phyloP scores from a whole-genome alignment of 2,329 filamentous ascomycete genomes.

The Dothideomycetidae sp. region DNA sequence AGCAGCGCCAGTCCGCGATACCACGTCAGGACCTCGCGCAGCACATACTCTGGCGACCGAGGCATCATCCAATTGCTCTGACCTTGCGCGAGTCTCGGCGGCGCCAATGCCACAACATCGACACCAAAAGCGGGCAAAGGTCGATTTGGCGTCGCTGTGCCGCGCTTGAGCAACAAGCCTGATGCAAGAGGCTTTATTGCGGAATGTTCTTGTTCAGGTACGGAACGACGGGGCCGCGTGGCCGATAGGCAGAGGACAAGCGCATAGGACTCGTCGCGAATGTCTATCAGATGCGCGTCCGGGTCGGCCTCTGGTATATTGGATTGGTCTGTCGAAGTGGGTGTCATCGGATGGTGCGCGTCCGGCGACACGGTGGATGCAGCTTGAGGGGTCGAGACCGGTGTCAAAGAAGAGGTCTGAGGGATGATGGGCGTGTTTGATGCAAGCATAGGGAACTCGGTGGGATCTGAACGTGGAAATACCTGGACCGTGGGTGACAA shows the following conservation, averaged over 20 bases:
- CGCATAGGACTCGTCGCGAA: constrained; percentile 63
- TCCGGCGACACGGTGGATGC: constrained; percentile 19
- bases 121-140: constrained; percentile 23
- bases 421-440: constrained; percentile 14
- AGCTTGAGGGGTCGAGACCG: constrained; percentile 48
- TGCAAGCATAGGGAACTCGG: constrained; percentile 42
- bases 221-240: constrained; percentile 35
- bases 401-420: constrained; percentile 37
- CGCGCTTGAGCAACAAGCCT: constrained; percentile 31
- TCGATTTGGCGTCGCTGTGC: constrained; percentile 11
- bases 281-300: constrained; percentile 57
- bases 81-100: constrained; percentile 9
- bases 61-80: constrained; percentile 7
- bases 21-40: constrained; percentile 56
- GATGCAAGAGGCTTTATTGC: constrained; percentile 26
- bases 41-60: constrained; percentile 38
- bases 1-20: constrained; percentile 56
- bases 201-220: constrained; percentile 21
- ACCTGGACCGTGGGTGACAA: constrained; percentile 39
- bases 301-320: constrained; percentile 35
- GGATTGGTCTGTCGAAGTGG: constrained; percentile 24
- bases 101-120: constrained; percentile 21
- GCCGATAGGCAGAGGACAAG: constrained; percentile 41
- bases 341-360: constrained; percentile 17
- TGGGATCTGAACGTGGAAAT: constrained; percentile 46